Evolutionary conservation across 1,139 yeast genomes (phyloP).

Genomic region (Ogataea hybrid): DNA sequence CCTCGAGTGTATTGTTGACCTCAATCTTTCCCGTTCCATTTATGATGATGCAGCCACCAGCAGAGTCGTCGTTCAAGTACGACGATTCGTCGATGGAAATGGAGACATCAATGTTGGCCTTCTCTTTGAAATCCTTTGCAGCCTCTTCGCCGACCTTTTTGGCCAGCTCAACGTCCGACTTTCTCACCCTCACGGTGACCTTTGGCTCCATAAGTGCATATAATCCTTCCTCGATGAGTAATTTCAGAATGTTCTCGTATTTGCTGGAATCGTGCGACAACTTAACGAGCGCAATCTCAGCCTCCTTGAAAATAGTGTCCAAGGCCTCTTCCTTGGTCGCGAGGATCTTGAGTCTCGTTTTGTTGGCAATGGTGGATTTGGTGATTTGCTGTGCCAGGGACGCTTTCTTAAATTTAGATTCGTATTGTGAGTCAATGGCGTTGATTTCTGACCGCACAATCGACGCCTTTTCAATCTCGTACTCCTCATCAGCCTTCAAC

Average conservation of each 20-base stretch:
- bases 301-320: conserved; percentile 68
- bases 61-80: conserved; percentile 56
- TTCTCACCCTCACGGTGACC: conserved; percentile 65
- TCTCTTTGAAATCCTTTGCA: conserved; percentile 58
- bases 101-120: conserved; percentile 50
- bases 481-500: conserved; percentile 97
- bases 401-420: conserved; percentile 85
- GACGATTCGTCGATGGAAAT: conserved; percentile 54
- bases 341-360: conserved; percentile 87
- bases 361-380: conserved; percentile 92
- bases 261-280: conserved; percentile 50
- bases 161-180: conserved; percentile 64
- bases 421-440: conserved; percentile 78
- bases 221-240: conserved; percentile 82
- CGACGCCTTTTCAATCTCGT: conserved; percentile 94
- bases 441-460: conserved; percentile 91
- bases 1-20: conserved; percentile 90
- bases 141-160: conserved; percentile 64
- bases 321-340: conserved; percentile 83
- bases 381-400: conserved; percentile 92
- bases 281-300: conserved; percentile 59
- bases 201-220: conserved; percentile 70
- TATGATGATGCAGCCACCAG: conserved; percentile 83
- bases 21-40: conserved; percentile 80
- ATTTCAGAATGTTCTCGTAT: conserved; percentile 69